Evolutionary conservation across 257 asterid species (phyloP).

Genomic region (Nicotiana tabacum): DNA sequence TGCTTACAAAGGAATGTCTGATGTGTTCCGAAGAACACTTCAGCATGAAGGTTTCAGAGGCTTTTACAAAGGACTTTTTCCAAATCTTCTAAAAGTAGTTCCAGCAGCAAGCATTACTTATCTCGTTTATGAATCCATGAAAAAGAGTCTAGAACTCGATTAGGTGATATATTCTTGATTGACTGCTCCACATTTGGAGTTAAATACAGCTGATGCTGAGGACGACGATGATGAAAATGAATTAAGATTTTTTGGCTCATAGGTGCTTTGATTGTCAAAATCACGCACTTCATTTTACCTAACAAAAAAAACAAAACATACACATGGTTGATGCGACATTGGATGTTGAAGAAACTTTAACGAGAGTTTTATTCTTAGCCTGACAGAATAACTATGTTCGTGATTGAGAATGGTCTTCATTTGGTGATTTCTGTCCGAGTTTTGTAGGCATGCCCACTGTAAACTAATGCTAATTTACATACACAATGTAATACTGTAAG

Average conservation of each 20-base stretch:
- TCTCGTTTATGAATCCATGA: constrained; percentile 86
- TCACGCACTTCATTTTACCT: constrained; percentile 22
- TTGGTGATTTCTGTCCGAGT: constrained; percentile 26
- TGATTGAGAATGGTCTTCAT: constrained; percentile 20
- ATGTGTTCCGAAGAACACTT: constrained; percentile 59
- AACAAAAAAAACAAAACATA: background rate
- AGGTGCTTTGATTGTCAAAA: constrained; percentile 34
- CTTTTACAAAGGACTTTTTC: constrained; percentile 89
- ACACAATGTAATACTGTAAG: constrained; percentile 28
- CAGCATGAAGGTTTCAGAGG: constrained; percentile 69
- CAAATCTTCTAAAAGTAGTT: constrained; percentile 90
- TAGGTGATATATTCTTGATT: constrained; percentile 29
- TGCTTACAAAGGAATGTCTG: constrained; percentile 64
- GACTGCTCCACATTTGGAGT: background rate
- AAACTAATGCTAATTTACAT: constrained; percentile 32
- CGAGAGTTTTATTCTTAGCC: constrained; percentile 7
- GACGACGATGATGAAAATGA: constrained; percentile 33
- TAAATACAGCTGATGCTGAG: background rate
- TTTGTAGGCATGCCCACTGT: constrained; percentile 39
- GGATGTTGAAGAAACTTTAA: constrained; percentile 13
- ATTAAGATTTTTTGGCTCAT: constrained; percentile 29
- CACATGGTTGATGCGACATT: constrained; percentile 15
- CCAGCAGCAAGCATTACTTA: constrained; percentile 98
- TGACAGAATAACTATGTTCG: constrained; percentile 26
- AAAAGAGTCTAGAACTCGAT: constrained; percentile 71